Evolutionary conservation across 1,139 yeast genomes (phyloP), one percentile per base, ranked within the genome.

Genomic region (Taiozyma sp.): DNA sequence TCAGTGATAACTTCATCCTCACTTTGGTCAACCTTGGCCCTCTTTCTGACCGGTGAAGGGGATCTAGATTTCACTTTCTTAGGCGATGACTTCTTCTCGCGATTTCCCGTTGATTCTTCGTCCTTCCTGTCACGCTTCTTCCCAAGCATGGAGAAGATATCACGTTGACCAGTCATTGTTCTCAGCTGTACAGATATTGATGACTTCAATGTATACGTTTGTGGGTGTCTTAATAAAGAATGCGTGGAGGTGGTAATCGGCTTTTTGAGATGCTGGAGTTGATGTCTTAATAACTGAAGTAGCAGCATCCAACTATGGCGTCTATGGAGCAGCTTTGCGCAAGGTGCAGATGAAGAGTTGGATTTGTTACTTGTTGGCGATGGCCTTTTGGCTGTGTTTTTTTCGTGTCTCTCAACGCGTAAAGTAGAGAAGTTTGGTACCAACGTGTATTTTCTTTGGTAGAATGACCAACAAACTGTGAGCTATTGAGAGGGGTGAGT

Each of bases 141-240:
- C 14, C 57, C 52, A 43, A 58, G 57, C 61, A 58, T 58, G 16
- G 61, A 50, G 36, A 58, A 58, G 19, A 58, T 58, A 45, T 58
- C 61, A 22, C 60, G 28, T 24, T 40, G 28, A 40, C 43, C 43
- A 40, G 43, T 16, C 43, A 40, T 40, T 19, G 41, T 7, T 38
- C 41, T 19, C 14, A 19, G n/a, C 9, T 8, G 24, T 7, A 38
- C 14, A 10, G 14, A 19, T 19, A 19, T 2, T 12, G 24, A 38
- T 38, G 41, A 8, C 7, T 19, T 38, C 9, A 38, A 22, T 38
- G 41, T 19, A 10, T 38, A 23, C 10, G 24, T 27, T 16, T 38
- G 41, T 38, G 13, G 8, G 41, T 24, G 24, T 19, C 12, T 38
- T 19, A 38, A 8, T 19, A n/a, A 38, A 19, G 24, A 19, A 9